These are phyloP conservation scores for Cucurbita maxima DNA, from an alignment of 306 rosid species.

Conservation along the genomic window DNA sequence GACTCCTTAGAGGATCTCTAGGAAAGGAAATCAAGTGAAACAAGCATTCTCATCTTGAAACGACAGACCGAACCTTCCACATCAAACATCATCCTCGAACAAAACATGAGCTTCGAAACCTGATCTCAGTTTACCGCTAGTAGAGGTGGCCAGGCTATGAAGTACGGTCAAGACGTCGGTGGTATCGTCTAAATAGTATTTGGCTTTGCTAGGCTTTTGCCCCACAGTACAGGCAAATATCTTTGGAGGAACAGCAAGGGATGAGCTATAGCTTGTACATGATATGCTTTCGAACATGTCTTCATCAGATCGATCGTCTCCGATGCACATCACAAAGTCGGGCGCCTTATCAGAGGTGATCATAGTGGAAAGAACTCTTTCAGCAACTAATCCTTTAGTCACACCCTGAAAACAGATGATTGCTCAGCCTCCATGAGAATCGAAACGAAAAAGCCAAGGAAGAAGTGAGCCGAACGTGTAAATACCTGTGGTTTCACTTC, in stretches of 20 bases:
- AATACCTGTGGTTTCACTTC: slow-evolving; percentile 62
- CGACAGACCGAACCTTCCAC: neutral
- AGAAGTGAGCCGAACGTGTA: neutral
- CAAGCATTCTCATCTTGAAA: neutral
- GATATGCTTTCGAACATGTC: slow-evolving; percentile 79
- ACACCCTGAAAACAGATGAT: slow-evolving; percentile 33
- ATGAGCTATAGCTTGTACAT: slow-evolving; percentile 19
- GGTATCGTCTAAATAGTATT: slow-evolving; percentile 54
- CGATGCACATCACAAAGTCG: slow-evolving; percentile 71
- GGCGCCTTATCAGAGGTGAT: slow-evolving; percentile 22
- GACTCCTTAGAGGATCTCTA: neutral
- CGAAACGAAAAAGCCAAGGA: neutral
- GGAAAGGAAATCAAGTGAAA: neutral
- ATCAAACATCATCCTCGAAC: slow-evolving; percentile 25
- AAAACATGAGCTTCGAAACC: slow-evolving; percentile 18
- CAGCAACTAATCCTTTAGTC: slow-evolving; percentile 49
- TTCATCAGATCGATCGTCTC: slow-evolving; percentile 73
- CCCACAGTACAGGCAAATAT: slow-evolving; percentile 80
- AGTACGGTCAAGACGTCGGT: slow-evolving; percentile 43
- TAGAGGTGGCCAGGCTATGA: slow-evolving; percentile 30
- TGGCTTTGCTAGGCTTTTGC: slow-evolving; percentile 78
- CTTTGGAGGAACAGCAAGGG: slow-evolving; percentile 29
- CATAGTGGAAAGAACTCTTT: slow-evolving; percentile 45
- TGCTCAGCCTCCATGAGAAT: slow-evolving; percentile 1
- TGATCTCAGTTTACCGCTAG: slow-evolving; percentile 15